These are phyloP conservation scores for Fusarium nelsonii DNA, from an alignment of 2,329 filamentous ascomycete genomes.

Conservation along the genomic window DNA sequence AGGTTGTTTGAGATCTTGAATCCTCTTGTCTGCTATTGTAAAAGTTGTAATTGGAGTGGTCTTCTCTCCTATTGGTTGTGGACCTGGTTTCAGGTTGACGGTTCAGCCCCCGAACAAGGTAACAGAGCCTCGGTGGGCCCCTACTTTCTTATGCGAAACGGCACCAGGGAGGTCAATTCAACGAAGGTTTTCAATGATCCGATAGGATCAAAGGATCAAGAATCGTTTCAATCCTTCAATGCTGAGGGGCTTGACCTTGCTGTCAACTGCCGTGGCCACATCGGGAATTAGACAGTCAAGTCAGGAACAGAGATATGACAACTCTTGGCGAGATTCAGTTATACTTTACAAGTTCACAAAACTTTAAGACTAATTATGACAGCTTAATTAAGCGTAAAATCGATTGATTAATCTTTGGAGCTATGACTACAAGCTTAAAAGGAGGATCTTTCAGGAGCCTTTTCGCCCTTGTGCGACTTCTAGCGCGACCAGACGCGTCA, in stretches of 20 bases:
- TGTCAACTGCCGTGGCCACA: neutral
- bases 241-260: neutral
- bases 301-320: neutral
- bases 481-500: conserved; percentile 5
- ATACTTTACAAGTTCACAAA: neutral
- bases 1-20: conserved; percentile 19
- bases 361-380: neutral
- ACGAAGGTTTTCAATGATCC: neutral
- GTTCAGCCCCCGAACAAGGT: conserved; percentile 21
- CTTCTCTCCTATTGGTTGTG: conserved; percentile 33
- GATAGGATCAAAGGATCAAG: neutral
- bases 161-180: neutral
- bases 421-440: conserved; percentile 4
- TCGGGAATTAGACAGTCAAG: neutral
- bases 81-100: conserved; percentile 31
- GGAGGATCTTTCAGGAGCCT: neutral
- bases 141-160: conserved; percentile 21
- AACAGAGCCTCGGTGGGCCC: conserved; percentile 24
- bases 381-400: neutral
- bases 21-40: neutral
- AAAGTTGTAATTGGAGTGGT: conserved; percentile 6
- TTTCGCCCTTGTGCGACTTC: neutral
- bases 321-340: neutral
- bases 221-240: conserved; percentile 12
- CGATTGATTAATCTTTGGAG: neutral